Evolutionary conservation across 345 rosid genomes (phyloP).

Genomic region (Hypericum androsaemum): DNA sequence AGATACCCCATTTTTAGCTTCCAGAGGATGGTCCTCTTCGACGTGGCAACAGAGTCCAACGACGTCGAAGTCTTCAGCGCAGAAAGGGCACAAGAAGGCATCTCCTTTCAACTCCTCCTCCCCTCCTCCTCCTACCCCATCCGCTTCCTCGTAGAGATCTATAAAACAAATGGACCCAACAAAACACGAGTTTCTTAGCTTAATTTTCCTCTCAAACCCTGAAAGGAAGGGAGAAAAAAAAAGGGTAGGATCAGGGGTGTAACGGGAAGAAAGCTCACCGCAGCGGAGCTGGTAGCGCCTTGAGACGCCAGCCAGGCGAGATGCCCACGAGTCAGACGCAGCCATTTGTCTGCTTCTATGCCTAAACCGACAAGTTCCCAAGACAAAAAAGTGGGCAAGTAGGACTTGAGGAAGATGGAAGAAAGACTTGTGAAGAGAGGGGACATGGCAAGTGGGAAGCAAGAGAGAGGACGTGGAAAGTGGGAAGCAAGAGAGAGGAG

Average conservation of each 20-base stretch:
- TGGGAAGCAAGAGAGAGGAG: conserved; percentile 7
- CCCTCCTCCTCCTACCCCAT: conserved; percentile 42
- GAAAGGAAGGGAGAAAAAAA: not conserved
- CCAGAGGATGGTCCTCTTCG: conserved; percentile 88
- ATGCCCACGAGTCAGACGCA: conserved; percentile 40
- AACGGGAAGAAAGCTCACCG: conserved; percentile 13
- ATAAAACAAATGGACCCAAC: not conserved
- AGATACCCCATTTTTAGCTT: conserved; percentile 68
- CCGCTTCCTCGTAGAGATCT: conserved; percentile 56
- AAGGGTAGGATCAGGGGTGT: not conserved
- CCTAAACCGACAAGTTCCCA: no score
- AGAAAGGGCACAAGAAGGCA: conserved; percentile 66
- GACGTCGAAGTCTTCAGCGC: conserved; percentile 73
- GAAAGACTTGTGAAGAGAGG: not conserved
- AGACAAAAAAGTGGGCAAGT: not conserved
- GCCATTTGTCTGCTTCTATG: conserved; percentile 9
- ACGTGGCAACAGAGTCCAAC: conserved; percentile 83
- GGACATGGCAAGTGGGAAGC: not conserved
- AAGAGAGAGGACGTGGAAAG: conserved; percentile 12
- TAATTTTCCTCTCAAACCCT: not conserved
- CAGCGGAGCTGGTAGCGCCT: conserved; percentile 37
- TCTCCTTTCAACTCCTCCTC: conserved; percentile 55
- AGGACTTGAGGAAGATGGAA: conserved; percentile 15
- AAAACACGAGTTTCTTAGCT: not conserved
- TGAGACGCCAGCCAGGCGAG: conserved; percentile 30